Evolutionary conservation across 805 yeast species (phyloP).

Genomic region (Myxozyma kluyveri): DNA sequence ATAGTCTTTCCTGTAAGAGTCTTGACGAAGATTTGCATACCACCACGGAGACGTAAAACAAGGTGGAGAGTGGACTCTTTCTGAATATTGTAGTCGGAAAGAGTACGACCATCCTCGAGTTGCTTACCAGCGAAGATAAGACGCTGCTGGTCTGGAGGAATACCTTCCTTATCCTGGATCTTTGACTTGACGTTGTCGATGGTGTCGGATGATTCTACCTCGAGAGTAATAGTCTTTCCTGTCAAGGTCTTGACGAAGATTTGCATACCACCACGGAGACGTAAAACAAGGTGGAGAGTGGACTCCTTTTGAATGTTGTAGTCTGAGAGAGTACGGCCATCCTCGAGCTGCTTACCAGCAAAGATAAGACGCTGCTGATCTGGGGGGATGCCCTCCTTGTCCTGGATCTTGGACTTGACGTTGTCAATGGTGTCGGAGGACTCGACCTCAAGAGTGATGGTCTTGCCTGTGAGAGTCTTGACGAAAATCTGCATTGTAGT

Average conservation of each 20-base stretch:
- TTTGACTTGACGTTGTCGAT: slow-evolving; percentile 92
- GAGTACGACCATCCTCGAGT: slow-evolving; percentile 90
- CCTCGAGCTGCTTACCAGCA: slow-evolving; percentile 52
- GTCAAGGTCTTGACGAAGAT: slow-evolving; percentile 86
- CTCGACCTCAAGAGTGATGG: slow-evolving; percentile 65
- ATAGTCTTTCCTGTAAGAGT: slow-evolving; percentile 88
- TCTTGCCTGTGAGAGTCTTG: slow-evolving; percentile 85
- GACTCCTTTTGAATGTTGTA: slow-evolving; percentile 99
- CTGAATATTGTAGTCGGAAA: slow-evolving; percentile 93
- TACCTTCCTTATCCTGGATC: slow-evolving; percentile 95
- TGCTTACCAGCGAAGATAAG: slow-evolving; percentile 95
- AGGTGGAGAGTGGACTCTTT: slow-evolving; percentile 86
- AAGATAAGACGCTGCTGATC: slow-evolving; percentile 96
- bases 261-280: slow-evolving; percentile 99
- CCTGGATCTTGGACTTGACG: slow-evolving; percentile 95
- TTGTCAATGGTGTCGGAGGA: slow-evolving; percentile 97
- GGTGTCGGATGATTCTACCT: slow-evolving; percentile 92
- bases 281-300: slow-evolving; percentile 88
- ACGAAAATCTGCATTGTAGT: slow-evolving; percentile 76
- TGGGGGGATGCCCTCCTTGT: slow-evolving; percentile 97
- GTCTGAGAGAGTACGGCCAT: slow-evolving; percentile 93
- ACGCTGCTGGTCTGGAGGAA: slow-evolving; percentile 96
- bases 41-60: slow-evolving; percentile 86
- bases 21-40: slow-evolving; percentile 89
- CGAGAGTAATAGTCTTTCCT: slow-evolving; percentile 85